Conservation (phyloP, 1,284 basidiomycete species). For the Tilletia indica region DNA sequence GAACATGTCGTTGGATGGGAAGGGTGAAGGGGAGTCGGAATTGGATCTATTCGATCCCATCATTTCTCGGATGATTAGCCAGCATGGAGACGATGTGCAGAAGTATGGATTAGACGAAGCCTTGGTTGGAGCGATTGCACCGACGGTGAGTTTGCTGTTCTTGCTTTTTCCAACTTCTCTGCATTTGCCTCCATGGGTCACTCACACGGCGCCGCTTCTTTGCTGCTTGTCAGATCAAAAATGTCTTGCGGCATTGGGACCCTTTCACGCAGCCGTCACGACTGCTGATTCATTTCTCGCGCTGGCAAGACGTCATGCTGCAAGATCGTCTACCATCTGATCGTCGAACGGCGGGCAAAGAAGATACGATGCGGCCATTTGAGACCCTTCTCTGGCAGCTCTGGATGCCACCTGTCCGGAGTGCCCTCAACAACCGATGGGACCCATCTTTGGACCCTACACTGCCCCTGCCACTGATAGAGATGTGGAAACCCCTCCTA, state of each 20-base stretch:
- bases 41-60: constrained; percentile 28
- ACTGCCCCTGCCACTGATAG: constrained; percentile 76
- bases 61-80: constrained; percentile 22
- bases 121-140: constrained; percentile 82
- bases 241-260: not conserved
- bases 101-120: constrained; percentile 69
- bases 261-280: constrained; percentile 21
- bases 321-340: constrained; percentile 33
- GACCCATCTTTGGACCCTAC: constrained; percentile 67
- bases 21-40: constrained; percentile 7
- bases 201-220: not conserved
- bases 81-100: constrained; percentile 24
- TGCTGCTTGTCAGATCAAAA: constrained; percentile 2
- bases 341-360: constrained; percentile 65
- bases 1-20: not conserved
- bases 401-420: constrained; percentile 91
- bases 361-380: constrained; percentile 81
- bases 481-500: constrained; percentile 81
- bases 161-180: not conserved
- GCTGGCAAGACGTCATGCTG: constrained; percentile 4
- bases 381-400: constrained; percentile 89
- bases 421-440: constrained; percentile 79
- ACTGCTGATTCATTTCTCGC: not conserved
- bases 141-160: constrained; percentile 57
- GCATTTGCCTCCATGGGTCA: too few species aligned